Evolutionary conservation across 805 yeast genomes (phyloP).

Genomic region (Starmerella vaccinii): DNA sequence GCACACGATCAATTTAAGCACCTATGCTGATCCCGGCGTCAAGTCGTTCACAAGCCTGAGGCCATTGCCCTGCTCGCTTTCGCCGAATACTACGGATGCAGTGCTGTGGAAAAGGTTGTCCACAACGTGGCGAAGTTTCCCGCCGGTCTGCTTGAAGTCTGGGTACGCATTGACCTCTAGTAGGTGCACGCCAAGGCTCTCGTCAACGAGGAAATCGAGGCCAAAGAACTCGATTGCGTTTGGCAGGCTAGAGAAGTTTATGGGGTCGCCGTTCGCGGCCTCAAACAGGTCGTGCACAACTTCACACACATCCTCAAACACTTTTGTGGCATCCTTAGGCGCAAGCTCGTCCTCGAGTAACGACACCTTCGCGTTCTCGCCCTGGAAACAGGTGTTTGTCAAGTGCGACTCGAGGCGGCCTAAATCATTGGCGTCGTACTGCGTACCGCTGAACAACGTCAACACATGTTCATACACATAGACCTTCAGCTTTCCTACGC

Average conservation of each 20-base stretch:
- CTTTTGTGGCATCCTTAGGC: constrained; percentile 29
- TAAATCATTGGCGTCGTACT: constrained; percentile 35
- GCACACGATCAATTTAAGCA: too few relatives aligned
- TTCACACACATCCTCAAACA: constrained; percentile 40
- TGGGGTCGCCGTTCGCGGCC: constrained; percentile 66
- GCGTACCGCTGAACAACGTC: constrained; percentile 61
- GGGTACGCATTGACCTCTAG: constrained; percentile 91
- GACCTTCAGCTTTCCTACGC: constrained; percentile 64
- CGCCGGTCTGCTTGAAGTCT: constrained; percentile 93
- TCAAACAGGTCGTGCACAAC: constrained; percentile 72
- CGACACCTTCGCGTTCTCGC: constrained; percentile 42
- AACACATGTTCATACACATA: constrained; percentile 72
- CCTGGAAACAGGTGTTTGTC: constrained; percentile 89
- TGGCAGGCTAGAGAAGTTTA: constrained; percentile 70
- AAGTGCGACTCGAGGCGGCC: constrained; percentile 60
- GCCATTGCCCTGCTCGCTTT: not conserved
- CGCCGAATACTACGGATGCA: constrained; percentile 37
- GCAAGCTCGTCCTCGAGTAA: constrained; percentile 54
- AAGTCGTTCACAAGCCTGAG: constrained; percentile 2
- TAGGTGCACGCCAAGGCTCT: constrained; percentile 42
- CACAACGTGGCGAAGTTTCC: constrained; percentile 54
- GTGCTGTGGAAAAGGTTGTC: constrained; percentile 54
- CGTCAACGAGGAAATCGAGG: constrained; percentile 70
- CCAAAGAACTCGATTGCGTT: constrained; percentile 87
- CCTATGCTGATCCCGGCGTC: not conserved